phyloP scores from a whole-genome alignment of 352 stramenopile genomes.

The Pythium apleroticum region DNA sequence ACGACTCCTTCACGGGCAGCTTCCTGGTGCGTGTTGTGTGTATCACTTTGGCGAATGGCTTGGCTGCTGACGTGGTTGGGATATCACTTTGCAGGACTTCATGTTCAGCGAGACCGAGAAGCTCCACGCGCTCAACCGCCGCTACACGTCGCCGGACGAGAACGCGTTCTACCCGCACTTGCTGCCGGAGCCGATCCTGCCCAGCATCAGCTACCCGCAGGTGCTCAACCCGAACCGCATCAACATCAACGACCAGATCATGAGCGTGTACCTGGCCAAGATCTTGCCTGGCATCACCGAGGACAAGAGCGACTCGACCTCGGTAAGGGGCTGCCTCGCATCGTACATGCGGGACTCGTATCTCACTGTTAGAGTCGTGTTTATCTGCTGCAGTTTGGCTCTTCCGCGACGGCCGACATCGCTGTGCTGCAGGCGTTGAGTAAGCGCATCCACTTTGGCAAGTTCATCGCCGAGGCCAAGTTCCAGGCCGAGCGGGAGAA shows the following conservation, averaged over 20 bases:
- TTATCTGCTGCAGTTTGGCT: conserved; percentile 62
- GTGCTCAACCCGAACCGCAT: conserved; percentile 94
- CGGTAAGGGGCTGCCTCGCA: conserved; percentile 43
- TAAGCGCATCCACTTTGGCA: conserved; percentile 98
- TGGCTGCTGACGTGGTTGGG: too few relatives aligned
- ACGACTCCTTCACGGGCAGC: conserved; percentile 82
- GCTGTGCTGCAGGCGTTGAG: conserved; percentile 94
- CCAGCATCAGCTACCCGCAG: conserved; percentile 90
- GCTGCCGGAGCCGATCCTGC: conserved; percentile 91
- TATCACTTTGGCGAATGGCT: not conserved
- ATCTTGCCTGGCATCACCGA: conserved; percentile 92
- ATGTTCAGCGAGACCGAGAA: conserved; percentile 98
- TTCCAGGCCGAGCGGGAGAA: conserved; percentile 90
- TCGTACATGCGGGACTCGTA: too few relatives aligned
- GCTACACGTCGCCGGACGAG: conserved; percentile 99
- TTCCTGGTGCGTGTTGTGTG: conserved; percentile 42
- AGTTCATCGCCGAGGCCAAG: conserved; percentile 98
- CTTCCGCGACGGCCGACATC: conserved; percentile 87
- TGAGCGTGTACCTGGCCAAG: conserved; percentile 95
- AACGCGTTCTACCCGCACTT: conserved; percentile 96
- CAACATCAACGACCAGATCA: conserved; percentile 98
- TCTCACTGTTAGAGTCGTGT: too few relatives aligned
- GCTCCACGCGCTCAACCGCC: conserved; percentile 90
- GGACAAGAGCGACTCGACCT: conserved; percentile 86
- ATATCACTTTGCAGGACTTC: conserved; percentile 89